Evolutionary conservation across 192 early-diverging fungal species (phyloP), one percentile per base, ranked within the genome.

Genomic region (Paraglomus occultum): DNA sequence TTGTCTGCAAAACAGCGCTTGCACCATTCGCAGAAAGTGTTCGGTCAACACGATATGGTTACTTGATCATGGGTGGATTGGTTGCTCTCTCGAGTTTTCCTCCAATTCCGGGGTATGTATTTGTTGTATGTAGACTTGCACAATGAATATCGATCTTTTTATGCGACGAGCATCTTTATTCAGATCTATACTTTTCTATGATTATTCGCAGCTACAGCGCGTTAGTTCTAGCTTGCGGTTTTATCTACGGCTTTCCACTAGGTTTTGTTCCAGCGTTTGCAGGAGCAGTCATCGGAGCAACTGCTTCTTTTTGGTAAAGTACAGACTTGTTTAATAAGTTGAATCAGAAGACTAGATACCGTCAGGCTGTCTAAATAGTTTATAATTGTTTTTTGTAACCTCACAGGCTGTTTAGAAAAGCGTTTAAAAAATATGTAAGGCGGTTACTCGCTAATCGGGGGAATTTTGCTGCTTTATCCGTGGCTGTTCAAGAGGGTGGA

Each of bases 211-310:
- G 73, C 7, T 74, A 74, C 53, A 49, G 67, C 7, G 51, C 68
- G 7, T 15, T 49, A 6, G 42, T 58, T 23, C 38, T 65, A 12
- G 31, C 70, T 15, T 11, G 67, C 20, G 73, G 73, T 17, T 74
- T 59, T 20, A 62, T 55, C 42, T 74, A 70, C 20, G 73, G 73
- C 1, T 74, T 67, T 17, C 73, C 73, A 20, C 38, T 74, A 17
- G 73, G 73, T 12, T 74, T 74, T 17, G 42, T 61, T 4, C 73
- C 73, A 43, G 67, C 40, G 43, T 74, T 55, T n/a, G 14, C 52
- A 43, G 71, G 43, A 6, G 61, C 61, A 4, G 20, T 63, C 17
- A 11, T 63, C 17, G 61, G 61, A 17, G 42, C 61, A 20, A 43
- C 8, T 44, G 5, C 15, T 46, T 38, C 44, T 17, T 63, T 63